Evolutionary conservation across 2,329 filamentous ascomycete species (phyloP), one percentile per base, ranked within the genome.

Genomic region (Aspergillus fischeri): DNA sequence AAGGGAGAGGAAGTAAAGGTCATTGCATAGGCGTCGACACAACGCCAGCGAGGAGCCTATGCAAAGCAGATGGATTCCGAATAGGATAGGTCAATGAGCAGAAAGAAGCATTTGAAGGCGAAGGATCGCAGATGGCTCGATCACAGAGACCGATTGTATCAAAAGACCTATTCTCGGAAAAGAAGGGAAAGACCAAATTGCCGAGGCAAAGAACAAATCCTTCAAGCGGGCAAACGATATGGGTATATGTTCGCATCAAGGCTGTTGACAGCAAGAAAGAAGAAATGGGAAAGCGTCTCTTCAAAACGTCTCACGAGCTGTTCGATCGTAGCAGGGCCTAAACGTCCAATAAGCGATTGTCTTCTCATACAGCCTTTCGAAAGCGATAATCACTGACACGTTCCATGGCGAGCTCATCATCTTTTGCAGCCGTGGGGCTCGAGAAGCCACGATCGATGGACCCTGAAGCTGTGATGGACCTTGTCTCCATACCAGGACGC

Each of bases 391-490:
- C 61, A 67, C 80, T 75, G 73, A 83, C 81, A 73, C 81, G 77
- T 68, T 83, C 78, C 63, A 84, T 74, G 69, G 79, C 84, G 78
- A 90, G 86, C 49, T 82, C 81, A 68, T 83, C 77, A 64, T 81
- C 81, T 57, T 82, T 84, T 52, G 87, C 75, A 53, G 88, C 75
- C 29, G 81, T 79, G 27, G 88, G 87, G 71, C 86, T 90, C 53
- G 86, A 85, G 55, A 82, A 73, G 60, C 80, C 80, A 50, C 76
- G 75, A 50, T 75, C 78, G 56, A 86, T 75, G 10, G 83, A 80
- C 51, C 87, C 88, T 48, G 83, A 82, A 56, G 86, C 86, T n/a
- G 89, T 92, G 65, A 87, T 84, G 17, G 90, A 83, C 59, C 90
- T 82, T 51, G 81, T 77, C 64, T 89, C 78, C 60, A 86, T 68